A percentile compares a stretch with the other conserved stretches of the same genome.
These are phyloP conservation scores for Tephrocybe sp. DNA, from an alignment of 768 basidiomycete genomes.

Conservation along the genomic window DNA sequence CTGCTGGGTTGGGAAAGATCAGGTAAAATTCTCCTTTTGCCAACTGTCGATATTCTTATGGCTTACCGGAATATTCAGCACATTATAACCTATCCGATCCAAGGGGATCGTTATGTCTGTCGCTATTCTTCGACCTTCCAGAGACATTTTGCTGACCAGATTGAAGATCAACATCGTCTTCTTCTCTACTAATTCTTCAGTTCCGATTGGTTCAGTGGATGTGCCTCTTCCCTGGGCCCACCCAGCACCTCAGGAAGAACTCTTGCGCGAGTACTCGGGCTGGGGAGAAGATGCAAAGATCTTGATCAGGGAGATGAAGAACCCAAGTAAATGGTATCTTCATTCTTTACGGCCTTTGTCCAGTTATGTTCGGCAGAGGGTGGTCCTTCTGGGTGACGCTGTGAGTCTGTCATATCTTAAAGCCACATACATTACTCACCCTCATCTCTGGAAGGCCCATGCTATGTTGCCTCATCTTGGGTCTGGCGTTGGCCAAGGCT, in stretches of 20 bases:
- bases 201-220: conserved; percentile 24
- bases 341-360: conserved; percentile 42
- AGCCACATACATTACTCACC: no score
- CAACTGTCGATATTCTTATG: background rate
- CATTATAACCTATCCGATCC: conserved; percentile 49
- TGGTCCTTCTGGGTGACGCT: conserved; percentile 54
- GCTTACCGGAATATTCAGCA: conserved; percentile 32
- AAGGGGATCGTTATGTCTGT: conserved; percentile 36
- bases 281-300: conserved; percentile 43
- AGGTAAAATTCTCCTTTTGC: conserved; percentile 27
- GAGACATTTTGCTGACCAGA: background rate
- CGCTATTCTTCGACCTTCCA: background rate
- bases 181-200: conserved; percentile 31
- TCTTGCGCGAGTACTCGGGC: conserved; percentile 39
- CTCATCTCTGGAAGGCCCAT: conserved; percentile 35
- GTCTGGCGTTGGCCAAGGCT: conserved; percentile 56
- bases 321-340: conserved; percentile 50
- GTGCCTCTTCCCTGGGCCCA: conserved; percentile 40
- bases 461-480: conserved; percentile 59
- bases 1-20: conserved; percentile 42
- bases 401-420: conserved; percentile 26
- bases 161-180: conserved; percentile 47
- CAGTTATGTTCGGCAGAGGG: conserved; percentile 39
- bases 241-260: conserved; percentile 35
- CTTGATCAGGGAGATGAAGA: conserved; percentile 39